Evolutionary conservation across 2,329 filamentous ascomycete species (phyloP).

Genomic region (Eurotiales sp.): DNA sequence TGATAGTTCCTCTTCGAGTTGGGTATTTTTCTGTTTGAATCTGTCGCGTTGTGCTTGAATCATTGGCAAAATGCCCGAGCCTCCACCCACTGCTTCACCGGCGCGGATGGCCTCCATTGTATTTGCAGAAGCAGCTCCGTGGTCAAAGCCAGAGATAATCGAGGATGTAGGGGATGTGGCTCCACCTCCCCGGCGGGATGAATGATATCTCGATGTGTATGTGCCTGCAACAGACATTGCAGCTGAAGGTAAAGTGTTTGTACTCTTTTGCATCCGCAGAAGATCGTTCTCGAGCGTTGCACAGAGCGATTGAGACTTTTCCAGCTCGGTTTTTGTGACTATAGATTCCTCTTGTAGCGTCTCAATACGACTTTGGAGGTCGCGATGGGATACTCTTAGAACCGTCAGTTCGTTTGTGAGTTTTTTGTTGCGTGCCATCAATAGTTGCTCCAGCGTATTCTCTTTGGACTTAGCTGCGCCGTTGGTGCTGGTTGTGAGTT

Average conservation of each 20-base stretch:
- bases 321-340: conserved; percentile 77
- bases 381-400: conserved; percentile 87
- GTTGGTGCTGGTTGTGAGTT: conserved; percentile 35
- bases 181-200: conserved; percentile 66
- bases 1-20: conserved; percentile 86
- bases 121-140: conserved; percentile 50
- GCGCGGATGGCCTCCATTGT: conserved; percentile 58
- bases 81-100: conserved; percentile 67
- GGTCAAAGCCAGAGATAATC: conserved; percentile 95
- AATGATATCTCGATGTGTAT: conserved; percentile 74
- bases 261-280: conserved; percentile 78
- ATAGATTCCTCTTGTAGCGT: conserved; percentile 80
- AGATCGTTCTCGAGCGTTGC: conserved; percentile 90
- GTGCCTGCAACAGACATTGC: conserved; percentile 92
- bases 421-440: conserved; percentile 94
- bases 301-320: conserved; percentile 78
- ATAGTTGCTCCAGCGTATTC: conserved; percentile 83
- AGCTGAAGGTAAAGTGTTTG: conserved; percentile 75
- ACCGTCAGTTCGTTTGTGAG: conserved; percentile 89
- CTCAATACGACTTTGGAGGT: conserved; percentile 76
- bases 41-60: conserved; percentile 95
- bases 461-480: conserved; percentile 59
- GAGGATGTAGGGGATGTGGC: conserved; percentile 87
- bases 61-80: conserved; percentile 92
- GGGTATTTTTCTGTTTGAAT: conserved; percentile 91